Evolutionary conservation across 148 eudicot genomes (phyloP), one percentile per base, ranked within the genome.

Genomic region (Tetragonia tetragonoides): DNA sequence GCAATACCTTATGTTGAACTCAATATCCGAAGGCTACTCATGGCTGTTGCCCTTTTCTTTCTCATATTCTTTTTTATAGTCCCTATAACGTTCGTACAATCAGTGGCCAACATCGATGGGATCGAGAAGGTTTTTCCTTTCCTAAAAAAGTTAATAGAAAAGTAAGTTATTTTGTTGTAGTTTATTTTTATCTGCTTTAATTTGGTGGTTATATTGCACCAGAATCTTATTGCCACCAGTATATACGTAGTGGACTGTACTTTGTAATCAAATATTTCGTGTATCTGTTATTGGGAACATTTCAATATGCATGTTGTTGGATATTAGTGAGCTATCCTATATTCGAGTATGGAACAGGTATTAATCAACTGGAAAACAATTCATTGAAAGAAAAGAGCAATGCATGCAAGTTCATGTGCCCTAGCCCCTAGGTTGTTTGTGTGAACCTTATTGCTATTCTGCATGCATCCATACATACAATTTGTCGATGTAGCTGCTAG

Each of bases 61-160:
- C 91, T 95, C 66, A 90, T 89, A 38, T 95, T 95, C 89, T 95
- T 90, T 86, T 95, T 88, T 78, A 93, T 93, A 97, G 88, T 93
- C 66, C 99, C 99, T 23, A 95, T 95, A 70, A 90, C 97, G 49
- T 82, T 95, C 67, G 99, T 95, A 60, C 99, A 95, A 75, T 88
- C 99, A 24, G 17, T 95, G 66, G 99, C 99, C 85, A 95, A 92
- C 85, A 85, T 93, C 24, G 94, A 95, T 51, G 93, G 90, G 73
- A 91, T 95, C 59, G 84, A 87, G 72, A 95, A 93, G 84, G 95
- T 89, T 79, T 72, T 95, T 11, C 99, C 99, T 70, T 95, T 95
- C 81, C 77, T 95, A 44, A 86, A 84, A 78, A 81, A 85, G 68
- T 17, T 91, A 66, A 77, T 91, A 24, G 86, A 90, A 72, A 66